These are phyloP conservation scores for Capronia americana DNA, from an alignment of 2,329 filamentous ascomycete genomes.

Conservation along the genomic window DNA sequence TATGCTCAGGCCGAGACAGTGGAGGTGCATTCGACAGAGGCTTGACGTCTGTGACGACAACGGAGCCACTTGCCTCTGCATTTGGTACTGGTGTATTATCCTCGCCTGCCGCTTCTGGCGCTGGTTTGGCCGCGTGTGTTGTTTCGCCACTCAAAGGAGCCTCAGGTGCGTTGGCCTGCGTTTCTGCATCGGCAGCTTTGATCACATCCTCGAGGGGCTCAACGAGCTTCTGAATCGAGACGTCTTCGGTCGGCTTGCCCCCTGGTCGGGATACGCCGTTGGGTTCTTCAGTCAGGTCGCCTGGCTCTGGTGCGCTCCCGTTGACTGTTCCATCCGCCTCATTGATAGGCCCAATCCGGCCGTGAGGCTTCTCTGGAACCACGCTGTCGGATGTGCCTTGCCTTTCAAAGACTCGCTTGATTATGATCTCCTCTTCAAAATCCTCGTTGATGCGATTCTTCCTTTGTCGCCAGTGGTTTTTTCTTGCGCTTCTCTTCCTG, in stretches of 20 bases:
- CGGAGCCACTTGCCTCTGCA: conserved; percentile 42
- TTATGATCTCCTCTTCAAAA: not conserved
- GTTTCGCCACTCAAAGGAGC: not conserved
- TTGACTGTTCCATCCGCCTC: not conserved
- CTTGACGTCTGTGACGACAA: conserved; percentile 26
- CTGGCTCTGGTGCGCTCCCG: not conserved
- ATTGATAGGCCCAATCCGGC: not conserved
- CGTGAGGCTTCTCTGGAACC: not conserved
- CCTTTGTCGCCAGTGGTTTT: conserved; percentile 42
- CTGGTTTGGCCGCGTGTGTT: not conserved
- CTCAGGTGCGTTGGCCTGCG: conserved; percentile 29
- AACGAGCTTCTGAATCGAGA: conserved; percentile 40
- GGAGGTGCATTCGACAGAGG: conserved; percentile 19
- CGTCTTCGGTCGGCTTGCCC: conserved; percentile 13
- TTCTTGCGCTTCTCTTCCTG: conserved; percentile 45
- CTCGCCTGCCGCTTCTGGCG: not conserved
- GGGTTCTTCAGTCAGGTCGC: not conserved
- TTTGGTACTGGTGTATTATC: conserved; percentile 34
- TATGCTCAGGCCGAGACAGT: conserved; percentile 16
- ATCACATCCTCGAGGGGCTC: conserved; percentile 42
- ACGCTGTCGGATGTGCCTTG: conserved; percentile 1
- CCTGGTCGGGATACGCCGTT: not conserved
- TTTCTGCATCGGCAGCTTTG: conserved; percentile 34
- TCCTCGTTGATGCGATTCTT: conserved; percentile 20
- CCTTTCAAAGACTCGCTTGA: not conserved